Conservation (phyloP, 805 yeast genomes). For the Candida sphagnicola region DNA sequence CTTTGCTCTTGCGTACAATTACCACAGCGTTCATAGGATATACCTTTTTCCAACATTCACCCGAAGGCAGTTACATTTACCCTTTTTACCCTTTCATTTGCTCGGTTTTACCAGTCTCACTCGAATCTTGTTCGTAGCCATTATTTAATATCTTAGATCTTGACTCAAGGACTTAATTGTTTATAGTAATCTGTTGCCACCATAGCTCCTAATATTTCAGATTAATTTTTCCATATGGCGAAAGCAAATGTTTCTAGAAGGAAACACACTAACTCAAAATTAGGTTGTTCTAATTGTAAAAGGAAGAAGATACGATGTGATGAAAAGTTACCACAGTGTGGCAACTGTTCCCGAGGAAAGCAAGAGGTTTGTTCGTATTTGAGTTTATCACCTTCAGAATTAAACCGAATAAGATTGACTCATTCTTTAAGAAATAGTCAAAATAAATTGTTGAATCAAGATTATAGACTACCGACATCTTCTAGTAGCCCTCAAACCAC, state of each 20-base stretch:
- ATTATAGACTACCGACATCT: conserved; percentile 25
- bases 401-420: conserved; percentile 20
- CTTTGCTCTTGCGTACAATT: no score
- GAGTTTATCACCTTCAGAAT: conserved; percentile 13
- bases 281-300: conserved; percentile 29
- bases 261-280: conserved; percentile 26
- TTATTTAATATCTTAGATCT: no score
- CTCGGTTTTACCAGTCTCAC: no score
- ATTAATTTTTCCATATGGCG: neutral
- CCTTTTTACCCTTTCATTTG: no score
- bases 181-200: neutral
- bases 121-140: no score
- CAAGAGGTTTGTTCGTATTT: conserved; percentile 24
- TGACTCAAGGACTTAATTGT: no score
- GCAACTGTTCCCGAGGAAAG: conserved; percentile 23
- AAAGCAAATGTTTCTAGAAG: conserved; percentile 13
- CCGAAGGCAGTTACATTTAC: no score
- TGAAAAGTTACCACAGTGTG: conserved; percentile 25
- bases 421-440: conserved; percentile 25
- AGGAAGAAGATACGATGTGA: conserved; percentile 29
- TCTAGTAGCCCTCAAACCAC: conserved; percentile 2
- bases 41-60: no score
- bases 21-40: no score
- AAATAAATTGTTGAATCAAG: conserved; percentile 19
- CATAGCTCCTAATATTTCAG: neutral